These are phyloP conservation scores for Albophoma yamanashiensis DNA, from an alignment of 2,329 filamentous ascomycete species.

Conservation along the genomic window DNA sequence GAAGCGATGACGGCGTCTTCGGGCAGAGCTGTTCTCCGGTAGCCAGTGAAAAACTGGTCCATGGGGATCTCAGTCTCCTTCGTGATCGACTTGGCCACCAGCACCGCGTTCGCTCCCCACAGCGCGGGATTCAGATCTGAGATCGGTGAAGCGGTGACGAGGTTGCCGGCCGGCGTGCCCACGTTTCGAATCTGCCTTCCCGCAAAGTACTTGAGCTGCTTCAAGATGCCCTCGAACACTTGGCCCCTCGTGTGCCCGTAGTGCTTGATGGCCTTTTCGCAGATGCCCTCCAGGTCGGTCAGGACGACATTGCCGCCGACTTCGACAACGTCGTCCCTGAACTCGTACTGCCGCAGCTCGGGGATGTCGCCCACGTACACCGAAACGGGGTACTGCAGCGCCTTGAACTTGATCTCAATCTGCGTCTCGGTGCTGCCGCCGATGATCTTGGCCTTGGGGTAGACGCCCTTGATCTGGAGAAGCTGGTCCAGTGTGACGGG, in stretches of 20 bases:
- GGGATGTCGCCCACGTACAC: constrained; percentile 90
- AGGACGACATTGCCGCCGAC: constrained; percentile 88
- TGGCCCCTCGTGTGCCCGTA: constrained; percentile 66
- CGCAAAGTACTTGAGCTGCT: constrained; percentile 90
- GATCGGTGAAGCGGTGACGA: constrained; percentile 91
- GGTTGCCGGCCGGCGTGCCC: constrained; percentile 89
- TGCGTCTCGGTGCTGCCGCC: constrained; percentile 95
- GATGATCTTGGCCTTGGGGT: constrained; percentile 85
- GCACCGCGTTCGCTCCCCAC: constrained; percentile 70
- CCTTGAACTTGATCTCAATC: constrained; percentile 98
- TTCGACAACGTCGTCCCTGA: constrained; percentile 74
- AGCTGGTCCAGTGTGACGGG: constrained; percentile 80
- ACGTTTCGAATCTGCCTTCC: constrained; percentile 94
- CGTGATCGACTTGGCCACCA: constrained; percentile 68
- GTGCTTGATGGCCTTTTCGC: constrained; percentile 64
- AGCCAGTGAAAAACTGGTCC: constrained; percentile 85
- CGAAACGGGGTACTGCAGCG: constrained; percentile 77
- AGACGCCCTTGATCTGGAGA: constrained; percentile 78
- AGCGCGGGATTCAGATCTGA: constrained; percentile 94
- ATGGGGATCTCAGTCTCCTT: constrained; percentile 81
- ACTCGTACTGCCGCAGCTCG: constrained; percentile 71
- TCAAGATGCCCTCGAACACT: constrained; percentile 81
- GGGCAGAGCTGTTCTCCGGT: constrained; percentile 72
- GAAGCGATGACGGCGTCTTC: constrained; percentile 75
- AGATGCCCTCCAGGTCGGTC: constrained; percentile 82